Evolutionary conservation across 2,329 filamentous ascomycete species (phyloP).

Genomic region (Fusarium duplospermum): DNA sequence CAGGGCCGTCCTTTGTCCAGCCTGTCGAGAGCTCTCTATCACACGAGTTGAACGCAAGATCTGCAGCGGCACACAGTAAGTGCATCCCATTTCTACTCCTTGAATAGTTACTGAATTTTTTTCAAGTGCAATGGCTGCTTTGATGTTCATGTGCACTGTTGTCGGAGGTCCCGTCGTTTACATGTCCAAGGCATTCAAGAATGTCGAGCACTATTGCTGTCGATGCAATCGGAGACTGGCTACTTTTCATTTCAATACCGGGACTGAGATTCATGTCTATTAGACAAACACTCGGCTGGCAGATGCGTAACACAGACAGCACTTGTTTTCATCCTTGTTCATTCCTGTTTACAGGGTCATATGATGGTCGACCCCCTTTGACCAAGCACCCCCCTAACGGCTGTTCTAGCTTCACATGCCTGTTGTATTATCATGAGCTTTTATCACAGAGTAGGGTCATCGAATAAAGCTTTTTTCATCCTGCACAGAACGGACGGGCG

Average conservation of each 20-base stretch:
- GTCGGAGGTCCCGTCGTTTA: conserved; percentile 33
- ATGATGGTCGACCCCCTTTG: background rate
- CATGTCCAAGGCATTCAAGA: conserved; percentile 33
- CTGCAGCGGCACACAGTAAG: conserved; percentile 39
- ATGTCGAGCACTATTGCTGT: conserved; percentile 42
- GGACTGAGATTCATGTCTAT: conserved; percentile 41
- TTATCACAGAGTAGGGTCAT: background rate
- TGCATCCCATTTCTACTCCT: background rate
- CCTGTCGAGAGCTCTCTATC: conserved; percentile 36
- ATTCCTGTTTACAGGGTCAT: background rate
- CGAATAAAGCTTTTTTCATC: background rate
- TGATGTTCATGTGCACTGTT: conserved; percentile 35
- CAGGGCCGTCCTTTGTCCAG: conserved; percentile 33
- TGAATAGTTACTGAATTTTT: background rate
- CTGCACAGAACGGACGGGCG: background rate
- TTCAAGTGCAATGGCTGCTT: conserved; percentile 31
- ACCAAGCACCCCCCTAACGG: background rate
- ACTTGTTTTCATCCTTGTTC: background rate
- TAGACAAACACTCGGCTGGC: background rate
- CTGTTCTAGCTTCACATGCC: background rate
- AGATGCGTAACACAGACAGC: background rate
- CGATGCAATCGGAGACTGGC: conserved; percentile 37
- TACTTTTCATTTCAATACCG: conserved; percentile 37
- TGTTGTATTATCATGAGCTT: background rate
- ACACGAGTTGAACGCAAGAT: conserved; percentile 38